Base-by-base conservation (phyloP, 2,329 filamentous ascomycete species). In the Didymellaceae sp. region DNA sequence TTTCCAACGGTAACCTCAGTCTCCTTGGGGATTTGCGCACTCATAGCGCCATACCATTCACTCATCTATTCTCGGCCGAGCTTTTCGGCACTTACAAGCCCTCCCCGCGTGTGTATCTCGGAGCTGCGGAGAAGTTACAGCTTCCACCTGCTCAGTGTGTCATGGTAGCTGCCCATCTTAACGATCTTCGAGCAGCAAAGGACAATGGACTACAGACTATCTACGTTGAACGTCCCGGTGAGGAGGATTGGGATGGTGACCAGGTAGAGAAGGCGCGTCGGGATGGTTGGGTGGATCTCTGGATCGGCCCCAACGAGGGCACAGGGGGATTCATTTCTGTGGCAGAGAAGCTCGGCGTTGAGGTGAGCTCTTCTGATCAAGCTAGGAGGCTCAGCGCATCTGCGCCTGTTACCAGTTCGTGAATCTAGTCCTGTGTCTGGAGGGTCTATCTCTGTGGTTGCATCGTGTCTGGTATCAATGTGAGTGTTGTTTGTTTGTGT, bases 71-170 rank as follows among this genome's bases (percentile, higher is more conserved):
- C 52, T 89, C 85, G 7, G 83, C 85, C 0, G 88, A 89, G 71
- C 81, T 86, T 56, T 93, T 92, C 66, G 75, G 78, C 34, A 84
- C 83, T 0, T 94, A 93, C 71, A 94, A 94, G 76, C 89, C 89
- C 1, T 80, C 83, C 53, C 81, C 83, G 6, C 76, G 71, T 42
- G 85, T 87, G 2, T 94, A 94, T 65, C 77, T 82, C 1, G 89
- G 89, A 4, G 89, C 87, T 0, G 87, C 79, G 2, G 71, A 77
- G 48, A 78, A 76, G 57, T 72, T 92, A 43, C 82, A 80, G 0
- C 54, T 86, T 32, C 61, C 80, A 53, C 81, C 86, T 0, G 67
- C 69, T 2, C 79, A 91, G 64, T 87, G 90, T 49, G 87, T 84
- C 16, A 85, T 94, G 83, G 88, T 94, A 16, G 90, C 90, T 13